phyloP scores from a whole-genome alignment of 441 rosid genomes.

The Kokia cookei region DNA sequence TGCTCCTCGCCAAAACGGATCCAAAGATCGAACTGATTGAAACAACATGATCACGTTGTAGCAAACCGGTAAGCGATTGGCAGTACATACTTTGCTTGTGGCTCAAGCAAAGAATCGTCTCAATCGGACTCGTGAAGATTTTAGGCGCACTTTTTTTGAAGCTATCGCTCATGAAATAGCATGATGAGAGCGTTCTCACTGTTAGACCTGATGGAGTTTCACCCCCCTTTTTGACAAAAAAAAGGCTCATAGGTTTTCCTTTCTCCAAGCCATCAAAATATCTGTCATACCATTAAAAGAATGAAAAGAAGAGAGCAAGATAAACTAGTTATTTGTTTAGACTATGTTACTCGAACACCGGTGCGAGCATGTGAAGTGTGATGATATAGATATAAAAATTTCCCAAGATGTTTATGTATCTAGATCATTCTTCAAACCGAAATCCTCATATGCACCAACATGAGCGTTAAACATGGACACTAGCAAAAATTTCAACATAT shows the following conservation, averaged over 20 bases:
- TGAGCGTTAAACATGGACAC: background rate
- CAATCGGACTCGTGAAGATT: background rate
- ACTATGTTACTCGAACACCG: background rate
- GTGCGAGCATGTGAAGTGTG: background rate
- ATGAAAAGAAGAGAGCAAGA: background rate
- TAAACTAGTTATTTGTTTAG: background rate
- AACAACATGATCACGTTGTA: slow-evolving; percentile 52
- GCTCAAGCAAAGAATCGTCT: background rate
- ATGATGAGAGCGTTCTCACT: background rate
- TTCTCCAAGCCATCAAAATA: background rate
- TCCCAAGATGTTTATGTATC: too few relatives aligned
- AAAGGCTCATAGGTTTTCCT: background rate
- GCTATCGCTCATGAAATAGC: background rate
- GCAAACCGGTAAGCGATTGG: slow-evolving; percentile 62
- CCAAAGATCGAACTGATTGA: slow-evolving; percentile 64
- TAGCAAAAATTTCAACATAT: background rate
- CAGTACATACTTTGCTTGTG: slow-evolving; percentile 65
- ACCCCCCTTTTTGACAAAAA: background rate
- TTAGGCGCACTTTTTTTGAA: background rate
- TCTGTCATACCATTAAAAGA: background rate
- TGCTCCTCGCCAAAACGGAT: slow-evolving; percentile 54
- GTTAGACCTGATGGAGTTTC: background rate
- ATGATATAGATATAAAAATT: too few relatives aligned
- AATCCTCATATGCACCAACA: background rate
- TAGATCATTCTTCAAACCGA: background rate